These are phyloP conservation scores for Starmerella sirachaensis DNA, from an alignment of 805 yeast genomes.

Conservation along the genomic window DNA sequence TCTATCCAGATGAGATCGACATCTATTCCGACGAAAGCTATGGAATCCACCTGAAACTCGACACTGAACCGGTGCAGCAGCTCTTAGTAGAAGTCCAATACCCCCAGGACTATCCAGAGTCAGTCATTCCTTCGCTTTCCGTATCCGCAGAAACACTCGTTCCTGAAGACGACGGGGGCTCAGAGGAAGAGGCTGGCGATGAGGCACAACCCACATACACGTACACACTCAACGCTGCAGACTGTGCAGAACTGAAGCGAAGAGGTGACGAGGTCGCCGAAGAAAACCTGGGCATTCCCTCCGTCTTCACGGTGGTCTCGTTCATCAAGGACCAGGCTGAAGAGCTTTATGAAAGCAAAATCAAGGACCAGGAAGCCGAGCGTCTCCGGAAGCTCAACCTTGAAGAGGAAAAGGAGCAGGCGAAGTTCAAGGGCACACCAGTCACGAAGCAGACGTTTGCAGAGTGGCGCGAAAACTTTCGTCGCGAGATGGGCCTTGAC, in stretches of 20 bases:
- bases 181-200: slow-evolving; percentile 37
- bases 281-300: slow-evolving; percentile 81
- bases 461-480: slow-evolving; percentile 61
- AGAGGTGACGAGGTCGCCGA: slow-evolving; percentile 38
- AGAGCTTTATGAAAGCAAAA: slow-evolving; percentile 45
- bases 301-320: slow-evolving; percentile 68
- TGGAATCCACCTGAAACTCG: slow-evolving; percentile 49
- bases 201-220: slow-evolving; percentile 31
- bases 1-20: slow-evolving; percentile 84
- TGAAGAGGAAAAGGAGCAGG: slow-evolving; percentile 72
- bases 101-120: slow-evolving; percentile 75
- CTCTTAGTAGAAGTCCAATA: slow-evolving; percentile 51
- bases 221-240: slow-evolving; percentile 38
- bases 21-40: slow-evolving; percentile 38
- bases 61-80: slow-evolving; percentile 52
- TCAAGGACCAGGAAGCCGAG: slow-evolving; percentile 40
- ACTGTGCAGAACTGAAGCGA: slow-evolving; percentile 21
- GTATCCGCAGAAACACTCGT: slow-evolving; percentile 21
- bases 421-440: slow-evolving; percentile 80
- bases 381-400: slow-evolving; percentile 48
- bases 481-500: slow-evolving; percentile 62
- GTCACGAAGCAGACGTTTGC: slow-evolving; percentile 68
- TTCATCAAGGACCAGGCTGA: slow-evolving; percentile 76
- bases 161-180: slow-evolving; percentile 37
- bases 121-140: slow-evolving; percentile 33